These are phyloP conservation scores for Pythium pectinolyticum DNA, from an alignment of 352 stramenopile species.

Conservation along the genomic window DNA sequence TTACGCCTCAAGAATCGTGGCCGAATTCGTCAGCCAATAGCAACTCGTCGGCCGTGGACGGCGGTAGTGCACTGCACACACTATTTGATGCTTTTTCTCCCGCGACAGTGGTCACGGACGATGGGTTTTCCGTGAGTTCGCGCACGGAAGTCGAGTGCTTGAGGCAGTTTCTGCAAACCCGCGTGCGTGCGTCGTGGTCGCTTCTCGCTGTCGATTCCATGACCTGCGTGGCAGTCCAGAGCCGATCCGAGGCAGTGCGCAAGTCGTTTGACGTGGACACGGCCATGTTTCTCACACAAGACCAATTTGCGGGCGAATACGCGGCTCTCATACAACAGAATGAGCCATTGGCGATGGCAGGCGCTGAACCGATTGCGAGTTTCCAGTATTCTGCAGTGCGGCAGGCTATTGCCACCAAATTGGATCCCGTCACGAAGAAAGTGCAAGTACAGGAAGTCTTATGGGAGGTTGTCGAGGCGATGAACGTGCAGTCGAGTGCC, in stretches of 20 bases:
- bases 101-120: slow-evolving; percentile 22
- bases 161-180: slow-evolving; percentile 24
- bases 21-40: slow-evolving; percentile 32
- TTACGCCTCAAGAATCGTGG: slow-evolving; percentile 34
- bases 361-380: background rate
- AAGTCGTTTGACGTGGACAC: slow-evolving; percentile 36
- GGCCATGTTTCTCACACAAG: slow-evolving; percentile 15
- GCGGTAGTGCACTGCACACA: slow-evolving; percentile 11
- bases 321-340: background rate
- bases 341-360: background rate
- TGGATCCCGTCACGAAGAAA: slow-evolving; percentile 4
- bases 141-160: slow-evolving; percentile 22
- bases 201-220: slow-evolving; percentile 63
- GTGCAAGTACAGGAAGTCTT: slow-evolving; percentile 9
- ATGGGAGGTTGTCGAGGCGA: slow-evolving; percentile 22
- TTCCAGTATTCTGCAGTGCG: background rate
- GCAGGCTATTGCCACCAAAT: background rate
- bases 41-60: background rate
- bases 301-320: slow-evolving; percentile 20
- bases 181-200: slow-evolving; percentile 44
- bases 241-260: slow-evolving; percentile 37
- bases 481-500: slow-evolving; percentile 19
- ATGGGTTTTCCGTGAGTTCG: slow-evolving; percentile 21
- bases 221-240: slow-evolving; percentile 49
- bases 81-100: slow-evolving; percentile 18